Evolutionary conservation across 352 stramenopile species (phyloP).

Genomic region (Pythium apleroticum): DNA sequence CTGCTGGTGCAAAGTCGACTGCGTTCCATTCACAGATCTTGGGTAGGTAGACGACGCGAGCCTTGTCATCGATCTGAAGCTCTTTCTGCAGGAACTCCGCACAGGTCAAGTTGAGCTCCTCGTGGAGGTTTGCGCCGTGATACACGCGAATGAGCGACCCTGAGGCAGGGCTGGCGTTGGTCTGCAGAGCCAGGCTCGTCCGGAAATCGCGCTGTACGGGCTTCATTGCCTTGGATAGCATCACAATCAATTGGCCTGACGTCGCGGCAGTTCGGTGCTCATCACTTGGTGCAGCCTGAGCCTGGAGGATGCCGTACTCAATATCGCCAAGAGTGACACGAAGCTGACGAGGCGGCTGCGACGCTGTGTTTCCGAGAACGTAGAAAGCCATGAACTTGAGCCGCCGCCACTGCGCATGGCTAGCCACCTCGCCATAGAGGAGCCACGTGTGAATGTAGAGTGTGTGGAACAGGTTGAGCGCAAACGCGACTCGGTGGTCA

Average conservation of each 20-base stretch:
- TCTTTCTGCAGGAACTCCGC: slow-evolving; percentile 42
- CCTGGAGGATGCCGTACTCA: slow-evolving; percentile 82
- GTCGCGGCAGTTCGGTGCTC: slow-evolving; percentile 5
- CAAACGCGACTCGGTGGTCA: slow-evolving; percentile 66
- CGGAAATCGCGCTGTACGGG: slow-evolving; percentile 63
- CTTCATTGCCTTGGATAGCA: slow-evolving; percentile 27
- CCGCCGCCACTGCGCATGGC: slow-evolving; percentile 75
- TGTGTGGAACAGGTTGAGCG: slow-evolving; percentile 90
- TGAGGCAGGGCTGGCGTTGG: slow-evolving; percentile 42
- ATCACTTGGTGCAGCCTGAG: slow-evolving; percentile 16
- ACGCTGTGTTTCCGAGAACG: slow-evolving; percentile 28
- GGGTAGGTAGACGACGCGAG: slow-evolving; percentile 53
- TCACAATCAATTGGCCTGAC: slow-evolving; percentile 24
- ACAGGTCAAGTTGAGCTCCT: slow-evolving; percentile 74
- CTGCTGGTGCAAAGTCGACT: slow-evolving; percentile 22
- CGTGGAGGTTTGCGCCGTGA: slow-evolving; percentile 44
- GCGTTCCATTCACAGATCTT: slow-evolving; percentile 59
- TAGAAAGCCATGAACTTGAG: slow-evolving; percentile 58
- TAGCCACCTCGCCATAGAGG: slow-evolving; percentile 47
- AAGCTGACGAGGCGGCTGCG: slow-evolving; percentile 16
- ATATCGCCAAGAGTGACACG: slow-evolving; percentile 76
- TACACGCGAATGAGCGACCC: slow-evolving; percentile 68
- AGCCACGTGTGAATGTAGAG: slow-evolving; percentile 86
- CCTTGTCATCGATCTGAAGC: slow-evolving; percentile 36
- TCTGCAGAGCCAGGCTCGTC: slow-evolving; percentile 83